Evolutionary conservation across 2,329 filamentous ascomycete species (phyloP), one percentile per base, ranked within the genome.

Genomic region (Cryphonectria parasitica): DNA sequence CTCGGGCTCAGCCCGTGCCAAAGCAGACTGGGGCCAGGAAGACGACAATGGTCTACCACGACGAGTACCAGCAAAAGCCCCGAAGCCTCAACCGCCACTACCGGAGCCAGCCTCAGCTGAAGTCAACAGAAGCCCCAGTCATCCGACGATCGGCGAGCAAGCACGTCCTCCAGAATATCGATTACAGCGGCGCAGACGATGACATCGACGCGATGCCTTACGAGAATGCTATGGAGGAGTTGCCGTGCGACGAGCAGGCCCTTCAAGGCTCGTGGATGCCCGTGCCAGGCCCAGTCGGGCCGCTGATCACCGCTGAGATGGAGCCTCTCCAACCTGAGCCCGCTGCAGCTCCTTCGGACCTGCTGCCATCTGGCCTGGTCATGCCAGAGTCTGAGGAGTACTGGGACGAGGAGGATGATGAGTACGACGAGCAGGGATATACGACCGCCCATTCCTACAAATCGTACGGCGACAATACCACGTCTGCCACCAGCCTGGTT

Each of bases 331-430:
- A 75, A 63, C 62, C 71, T 17, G 68, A 75, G 13, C 69, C 71
- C 7, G 70, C 70, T 28, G 13, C 54, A n/a, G 19, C 39, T 39
- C 17, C 65, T 49, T 19, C 58, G 13, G 36, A 54, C 25, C 65
- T 39, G 25, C 60, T 41, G 22, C 54, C 64, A 10, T 22, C 60
- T 17, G 31, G 34, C 2, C 66, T 73, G 5, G 64, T 54, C 19
- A 77, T 80, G 25, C 80, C 83, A 10, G 89, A 91, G 74, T 81
- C 86, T 0, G 91, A 93, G 75, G 92, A 94, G 78, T 92, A 90
- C 75, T 94, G 90, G 91, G 90, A 93, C 22, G 92, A 94, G 25
- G 91, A 92, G 22, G 91, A 95, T 36, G 92, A 92, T 17, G 93
- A 94, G 73, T 88, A 87, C 73, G 87, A 89, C 61, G 87, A 89